These are phyloP conservation scores for Pleurotus pulmonarius DNA, from an alignment of 768 basidiomycete species.

Conservation along the genomic window DNA sequence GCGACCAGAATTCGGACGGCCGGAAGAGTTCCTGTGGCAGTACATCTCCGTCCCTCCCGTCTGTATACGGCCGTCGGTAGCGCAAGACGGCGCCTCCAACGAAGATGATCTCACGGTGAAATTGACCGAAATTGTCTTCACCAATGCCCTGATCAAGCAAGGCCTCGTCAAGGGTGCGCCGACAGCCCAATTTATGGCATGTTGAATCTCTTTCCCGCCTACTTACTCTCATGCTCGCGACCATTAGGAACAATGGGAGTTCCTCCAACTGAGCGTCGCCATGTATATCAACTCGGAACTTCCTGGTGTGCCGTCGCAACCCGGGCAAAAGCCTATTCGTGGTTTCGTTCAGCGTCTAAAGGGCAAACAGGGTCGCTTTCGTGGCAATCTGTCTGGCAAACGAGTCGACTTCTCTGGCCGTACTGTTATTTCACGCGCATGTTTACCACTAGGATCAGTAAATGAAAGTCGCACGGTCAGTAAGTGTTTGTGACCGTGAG, in stretches of 20 bases:
- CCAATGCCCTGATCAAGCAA: slow-evolving; percentile 89
- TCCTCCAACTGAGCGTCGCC: slow-evolving; percentile 89
- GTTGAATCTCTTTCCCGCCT: background rate
- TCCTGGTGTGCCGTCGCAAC: slow-evolving; percentile 85
- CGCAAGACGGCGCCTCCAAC: slow-evolving; percentile 96
- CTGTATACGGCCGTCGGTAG: slow-evolving; percentile 94
- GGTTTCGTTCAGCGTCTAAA: slow-evolving; percentile 98
- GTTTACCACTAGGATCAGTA: no score
- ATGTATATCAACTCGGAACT: slow-evolving; percentile 98
- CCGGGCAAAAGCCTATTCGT: slow-evolving; percentile 90
- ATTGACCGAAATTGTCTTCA: slow-evolving; percentile 93
- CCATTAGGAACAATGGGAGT: slow-evolving; percentile 94
- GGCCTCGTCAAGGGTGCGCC: slow-evolving; percentile 85
- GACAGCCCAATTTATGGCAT: slow-evolving; percentile 85
- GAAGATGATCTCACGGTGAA: slow-evolving; percentile 99
- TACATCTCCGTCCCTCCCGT: slow-evolving; percentile 98
- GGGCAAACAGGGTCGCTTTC: slow-evolving; percentile 98
- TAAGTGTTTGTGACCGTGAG: no score
- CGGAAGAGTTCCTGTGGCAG: slow-evolving; percentile 98
- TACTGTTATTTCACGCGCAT: slow-evolving; percentile 98
- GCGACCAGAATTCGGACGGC: slow-evolving; percentile 83
- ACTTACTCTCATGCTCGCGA: background rate
- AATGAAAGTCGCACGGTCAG: no score
- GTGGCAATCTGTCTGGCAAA: slow-evolving; percentile 97
- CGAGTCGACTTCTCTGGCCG: slow-evolving; percentile 98